Conservation (phyloP, 345 rosid genomes). For the Eucalyptus sp. region DNA sequence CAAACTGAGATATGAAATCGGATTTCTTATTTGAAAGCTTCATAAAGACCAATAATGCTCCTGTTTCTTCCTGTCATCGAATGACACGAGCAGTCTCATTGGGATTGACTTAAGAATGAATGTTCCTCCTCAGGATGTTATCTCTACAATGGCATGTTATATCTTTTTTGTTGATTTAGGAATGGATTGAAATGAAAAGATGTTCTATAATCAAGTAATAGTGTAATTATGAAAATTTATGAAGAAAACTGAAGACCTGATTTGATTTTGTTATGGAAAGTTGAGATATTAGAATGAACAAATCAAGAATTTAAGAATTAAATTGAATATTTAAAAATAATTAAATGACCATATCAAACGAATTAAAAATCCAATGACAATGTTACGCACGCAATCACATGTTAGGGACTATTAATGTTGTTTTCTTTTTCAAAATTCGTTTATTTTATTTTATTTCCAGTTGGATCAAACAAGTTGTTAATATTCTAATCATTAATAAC, state of each 20-base stretch:
- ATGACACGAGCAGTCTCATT: background rate
- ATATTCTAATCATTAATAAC: too few relatives aligned
- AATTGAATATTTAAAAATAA: background rate
- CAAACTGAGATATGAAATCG: too few relatives aligned
- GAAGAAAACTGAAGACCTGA: background rate
- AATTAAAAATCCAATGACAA: rapidly evolving
- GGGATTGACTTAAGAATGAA: background rate
- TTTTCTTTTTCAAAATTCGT: background rate
- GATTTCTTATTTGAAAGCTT: too few relatives aligned
- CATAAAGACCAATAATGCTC: background rate
- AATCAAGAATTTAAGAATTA: background rate
- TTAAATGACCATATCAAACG: rapidly evolving
- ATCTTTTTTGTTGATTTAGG: background rate
- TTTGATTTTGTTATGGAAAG: background rate
- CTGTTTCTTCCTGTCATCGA: background rate
- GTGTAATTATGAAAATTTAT: background rate
- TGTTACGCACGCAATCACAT: rapidly evolving
- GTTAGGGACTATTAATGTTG: background rate
- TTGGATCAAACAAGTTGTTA: background rate
- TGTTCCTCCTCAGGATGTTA: too few relatives aligned
- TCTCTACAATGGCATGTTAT: background rate
- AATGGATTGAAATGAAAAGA: background rate
- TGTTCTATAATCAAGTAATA: background rate
- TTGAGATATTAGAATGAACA: background rate
- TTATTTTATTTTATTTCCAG: too few relatives aligned